A percentile compares a stretch with the other conserved stretches of the same genome.
Conservation (phyloP, 352 stramenopile species). For the Globisporangium nagaii region DNA sequence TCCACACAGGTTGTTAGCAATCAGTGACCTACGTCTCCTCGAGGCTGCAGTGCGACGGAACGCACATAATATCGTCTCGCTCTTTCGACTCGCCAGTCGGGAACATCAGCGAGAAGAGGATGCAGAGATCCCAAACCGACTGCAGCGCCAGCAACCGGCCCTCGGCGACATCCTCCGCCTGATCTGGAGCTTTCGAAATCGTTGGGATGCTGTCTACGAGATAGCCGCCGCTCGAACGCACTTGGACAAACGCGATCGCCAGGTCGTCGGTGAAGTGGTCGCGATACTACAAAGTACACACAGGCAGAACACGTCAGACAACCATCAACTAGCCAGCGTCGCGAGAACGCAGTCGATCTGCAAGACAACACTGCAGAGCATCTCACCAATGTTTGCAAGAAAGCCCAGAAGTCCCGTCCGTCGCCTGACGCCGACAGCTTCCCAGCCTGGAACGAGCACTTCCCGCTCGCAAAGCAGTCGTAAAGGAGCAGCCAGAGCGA, state of each 20-base stretch:
- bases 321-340: too few species aligned
- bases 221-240: constrained; percentile 36
- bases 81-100: neutral
- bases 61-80: constrained; percentile 2
- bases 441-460: constrained; percentile 17
- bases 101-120: constrained; percentile 11
- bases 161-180: constrained; percentile 8
- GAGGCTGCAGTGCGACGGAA: too few species aligned
- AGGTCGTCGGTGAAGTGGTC: constrained; percentile 29
- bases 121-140: constrained; percentile 16
- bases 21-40: too few species aligned
- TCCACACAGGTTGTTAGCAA: too few species aligned
- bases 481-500: constrained; percentile 61
- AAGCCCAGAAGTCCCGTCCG: constrained; percentile 43
- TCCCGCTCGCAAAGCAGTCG: constrained; percentile 22
- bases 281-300: constrained; percentile 10
- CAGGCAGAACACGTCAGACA: neutral
- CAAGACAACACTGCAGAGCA: too few species aligned
- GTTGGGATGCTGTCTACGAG: constrained; percentile 18
- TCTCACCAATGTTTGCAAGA: constrained; percentile 45
- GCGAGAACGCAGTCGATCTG: too few species aligned
- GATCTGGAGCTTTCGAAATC: constrained; percentile 3
- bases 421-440: constrained; percentile 12
- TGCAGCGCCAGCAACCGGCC: constrained; percentile 17
- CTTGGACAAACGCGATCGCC: constrained; percentile 30